A percentile compares a stretch with the other conserved stretches of the same genome.
These are phyloP conservation scores for Carnegiea gigantea DNA, from an alignment of 179 eudicot species.

Conservation along the genomic window DNA sequence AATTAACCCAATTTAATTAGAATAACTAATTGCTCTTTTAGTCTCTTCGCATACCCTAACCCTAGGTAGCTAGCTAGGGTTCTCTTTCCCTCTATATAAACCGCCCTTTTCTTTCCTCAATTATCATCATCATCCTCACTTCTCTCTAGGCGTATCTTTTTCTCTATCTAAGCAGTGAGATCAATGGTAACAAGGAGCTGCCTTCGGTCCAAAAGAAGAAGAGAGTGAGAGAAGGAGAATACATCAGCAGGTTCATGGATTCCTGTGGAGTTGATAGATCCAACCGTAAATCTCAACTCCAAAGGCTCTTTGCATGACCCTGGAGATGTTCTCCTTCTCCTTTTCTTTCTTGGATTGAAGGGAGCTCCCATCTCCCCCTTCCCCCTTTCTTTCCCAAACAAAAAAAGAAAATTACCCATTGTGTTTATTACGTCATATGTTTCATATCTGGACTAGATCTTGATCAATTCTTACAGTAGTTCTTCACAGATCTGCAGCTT, in stretches of 20 bases:
- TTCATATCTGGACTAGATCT: not conserved
- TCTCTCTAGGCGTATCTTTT: not conserved
- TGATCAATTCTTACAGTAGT: not conserved
- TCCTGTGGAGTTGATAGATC: constrained; percentile 8
- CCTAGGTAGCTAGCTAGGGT: not conserved
- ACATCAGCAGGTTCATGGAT: constrained; percentile 11
- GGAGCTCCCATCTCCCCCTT: not conserved
- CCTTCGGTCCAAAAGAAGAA: constrained; percentile 13
- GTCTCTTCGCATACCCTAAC: not conserved
- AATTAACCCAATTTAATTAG: not conserved
- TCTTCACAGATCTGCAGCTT: not conserved
- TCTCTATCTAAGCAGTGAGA: not conserved
- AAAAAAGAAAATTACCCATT: no score
- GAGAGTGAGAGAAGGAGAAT: not conserved
- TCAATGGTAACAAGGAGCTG: not conserved
- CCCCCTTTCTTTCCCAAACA: no score
- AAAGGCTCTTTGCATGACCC: constrained; percentile 8
- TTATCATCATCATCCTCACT: not conserved
- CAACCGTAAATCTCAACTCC: not conserved
- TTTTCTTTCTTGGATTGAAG: constrained; percentile 11
- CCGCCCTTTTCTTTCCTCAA: not conserved
- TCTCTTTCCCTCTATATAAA: not conserved
- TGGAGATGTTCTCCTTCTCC: constrained; percentile 13
- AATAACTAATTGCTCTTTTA: not conserved
- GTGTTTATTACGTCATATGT: no score